These are phyloP conservation scores for Kwoniella bestiolae DNA, from an alignment of 768 basidiomycete genomes.

Conservation along the genomic window DNA sequence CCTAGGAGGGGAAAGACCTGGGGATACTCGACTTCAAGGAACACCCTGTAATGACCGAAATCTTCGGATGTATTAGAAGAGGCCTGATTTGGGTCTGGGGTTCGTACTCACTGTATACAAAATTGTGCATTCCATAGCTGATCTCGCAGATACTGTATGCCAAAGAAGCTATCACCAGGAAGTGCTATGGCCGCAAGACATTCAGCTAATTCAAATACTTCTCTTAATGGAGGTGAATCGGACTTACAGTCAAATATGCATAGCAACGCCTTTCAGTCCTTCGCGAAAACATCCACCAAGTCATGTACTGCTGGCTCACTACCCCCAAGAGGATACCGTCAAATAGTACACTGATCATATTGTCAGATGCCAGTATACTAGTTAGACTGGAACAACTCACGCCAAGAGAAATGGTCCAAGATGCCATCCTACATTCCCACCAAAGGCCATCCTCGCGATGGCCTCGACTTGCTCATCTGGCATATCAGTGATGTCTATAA, in stretches of 20 bases:
- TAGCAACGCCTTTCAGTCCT: neutral
- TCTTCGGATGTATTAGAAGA: too few species aligned
- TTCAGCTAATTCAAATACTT: neutral
- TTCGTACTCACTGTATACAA: slow-evolving; percentile 5
- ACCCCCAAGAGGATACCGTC: slow-evolving; percentile 5
- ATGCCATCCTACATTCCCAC: slow-evolving; percentile 1
- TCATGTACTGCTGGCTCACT: slow-evolving; percentile 14
- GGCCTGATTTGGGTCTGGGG: neutral
- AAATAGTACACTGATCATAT: neutral
- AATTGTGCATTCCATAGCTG: slow-evolving; percentile 10
- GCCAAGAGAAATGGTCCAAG: slow-evolving; percentile 6
- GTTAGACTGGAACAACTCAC: neutral
- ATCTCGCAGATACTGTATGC: slow-evolving; percentile 5
- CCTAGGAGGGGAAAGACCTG: slow-evolving; percentile 8
- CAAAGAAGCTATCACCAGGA: neutral
- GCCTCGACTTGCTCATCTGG: slow-evolving; percentile 13
- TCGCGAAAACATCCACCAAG: slow-evolving; percentile 6
- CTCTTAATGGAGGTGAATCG: neutral
- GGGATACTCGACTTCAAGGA: slow-evolving; percentile 7
- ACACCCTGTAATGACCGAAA: slow-evolving; percentile 5
- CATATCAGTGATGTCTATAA: slow-evolving; percentile 10
- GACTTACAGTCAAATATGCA: slow-evolving; percentile 1
- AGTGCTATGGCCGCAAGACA: neutral
- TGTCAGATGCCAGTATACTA: neutral
- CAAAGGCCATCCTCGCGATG: slow-evolving; percentile 7